These are phyloP conservation scores for Solanum microdontum DNA, from an alignment of 257 asterid genomes.

Conservation along the genomic window DNA sequence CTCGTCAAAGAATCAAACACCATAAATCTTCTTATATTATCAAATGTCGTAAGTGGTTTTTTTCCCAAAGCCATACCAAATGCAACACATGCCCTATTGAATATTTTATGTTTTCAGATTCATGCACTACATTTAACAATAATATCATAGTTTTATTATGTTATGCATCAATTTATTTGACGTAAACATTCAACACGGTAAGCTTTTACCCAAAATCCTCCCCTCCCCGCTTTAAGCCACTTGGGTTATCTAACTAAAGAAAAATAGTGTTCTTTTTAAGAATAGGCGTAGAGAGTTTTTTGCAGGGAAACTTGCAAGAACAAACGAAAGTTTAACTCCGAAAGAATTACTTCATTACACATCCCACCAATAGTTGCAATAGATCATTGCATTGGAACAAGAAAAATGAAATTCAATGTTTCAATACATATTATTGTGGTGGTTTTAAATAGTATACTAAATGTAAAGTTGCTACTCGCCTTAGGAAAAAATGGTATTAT, in stretches of 20 bases:
- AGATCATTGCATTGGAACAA: not conserved
- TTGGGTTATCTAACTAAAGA: not conserved
- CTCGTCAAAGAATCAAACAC: too few relatives aligned
- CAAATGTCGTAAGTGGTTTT: too few relatives aligned
- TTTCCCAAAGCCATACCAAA: too few relatives aligned
- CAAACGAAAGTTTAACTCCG: not conserved
- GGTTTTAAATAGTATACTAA: constrained; percentile 1
- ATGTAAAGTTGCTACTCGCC: constrained; percentile 4
- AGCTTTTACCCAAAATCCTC: not conserved
- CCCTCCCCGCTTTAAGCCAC: not conserved
- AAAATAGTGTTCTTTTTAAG: not conserved
- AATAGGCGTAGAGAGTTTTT: not conserved
- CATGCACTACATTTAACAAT: too few relatives aligned
- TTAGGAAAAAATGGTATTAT: constrained; percentile 22
- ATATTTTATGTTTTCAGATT: too few relatives aligned
- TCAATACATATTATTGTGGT: constrained; percentile 25
- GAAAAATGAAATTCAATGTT: not conserved
- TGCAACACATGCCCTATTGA: too few relatives aligned
- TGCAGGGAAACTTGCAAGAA: not conserved
- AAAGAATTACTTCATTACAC: not conserved
- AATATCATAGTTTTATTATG: too few relatives aligned
- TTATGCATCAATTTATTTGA: too few relatives aligned
- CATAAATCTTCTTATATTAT: too few relatives aligned
- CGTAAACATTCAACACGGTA: too few relatives aligned
- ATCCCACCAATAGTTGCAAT: not conserved